These are phyloP conservation scores for Termitomyces sp. DNA, from an alignment of 768 basidiomycete species.

Conservation along the genomic window DNA sequence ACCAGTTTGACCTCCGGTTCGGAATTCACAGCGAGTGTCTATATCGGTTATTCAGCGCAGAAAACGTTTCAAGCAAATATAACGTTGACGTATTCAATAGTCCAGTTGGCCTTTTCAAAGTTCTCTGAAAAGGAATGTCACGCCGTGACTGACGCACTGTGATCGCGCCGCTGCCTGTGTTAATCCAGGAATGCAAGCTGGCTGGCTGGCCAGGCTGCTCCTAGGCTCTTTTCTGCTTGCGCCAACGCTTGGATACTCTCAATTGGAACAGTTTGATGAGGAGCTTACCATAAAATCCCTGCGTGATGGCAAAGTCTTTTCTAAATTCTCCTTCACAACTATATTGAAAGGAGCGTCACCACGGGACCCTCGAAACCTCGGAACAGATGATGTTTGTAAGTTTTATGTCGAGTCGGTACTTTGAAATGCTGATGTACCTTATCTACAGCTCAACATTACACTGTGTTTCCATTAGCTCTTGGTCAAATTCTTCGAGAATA, in stretches of 20 bases:
- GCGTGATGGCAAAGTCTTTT: constrained; percentile 77
- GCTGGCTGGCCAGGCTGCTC: constrained; percentile 17
- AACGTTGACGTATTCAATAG: not conserved
- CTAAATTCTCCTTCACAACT: constrained; percentile 80
- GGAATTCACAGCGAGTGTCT: not conserved
- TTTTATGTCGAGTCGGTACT: not conserved
- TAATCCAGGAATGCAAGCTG: constrained; percentile 15
- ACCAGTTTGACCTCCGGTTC: too few relatives aligned
- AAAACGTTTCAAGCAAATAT: not conserved
- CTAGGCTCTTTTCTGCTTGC: constrained; percentile 11
- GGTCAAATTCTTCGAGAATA: constrained; percentile 87
- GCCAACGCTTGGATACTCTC: not conserved
- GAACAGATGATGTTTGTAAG: constrained; percentile 47
- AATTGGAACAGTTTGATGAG: constrained; percentile 47
- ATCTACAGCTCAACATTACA: constrained; percentile 75
- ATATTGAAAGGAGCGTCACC: constrained; percentile 51
- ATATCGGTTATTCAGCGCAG: not conserved
- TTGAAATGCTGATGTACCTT: not conserved
- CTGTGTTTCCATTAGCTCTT: constrained; percentile 80
- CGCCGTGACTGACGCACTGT: constrained; percentile 4
- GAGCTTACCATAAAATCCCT: constrained; percentile 48
- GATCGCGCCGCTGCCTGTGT: not conserved
- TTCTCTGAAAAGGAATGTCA: not conserved
- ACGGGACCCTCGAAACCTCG: constrained; percentile 50
- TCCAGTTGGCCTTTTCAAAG: not conserved